Evolutionary conservation across 192 early-diverging fungal genomes (phyloP), one percentile per base, ranked within the genome.

Genomic region (Coemansia sp.): DNA sequence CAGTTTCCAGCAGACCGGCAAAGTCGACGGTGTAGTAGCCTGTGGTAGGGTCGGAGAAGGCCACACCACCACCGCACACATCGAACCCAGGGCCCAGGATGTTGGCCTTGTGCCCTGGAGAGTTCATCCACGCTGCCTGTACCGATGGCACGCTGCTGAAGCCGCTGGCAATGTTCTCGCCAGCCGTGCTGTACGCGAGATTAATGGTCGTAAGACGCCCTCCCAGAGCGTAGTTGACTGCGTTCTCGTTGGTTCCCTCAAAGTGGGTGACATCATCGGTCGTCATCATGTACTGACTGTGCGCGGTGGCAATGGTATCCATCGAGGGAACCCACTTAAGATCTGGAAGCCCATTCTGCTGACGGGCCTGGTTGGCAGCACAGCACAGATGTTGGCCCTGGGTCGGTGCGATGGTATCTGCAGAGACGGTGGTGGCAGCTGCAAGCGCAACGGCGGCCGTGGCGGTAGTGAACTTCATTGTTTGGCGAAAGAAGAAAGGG

Each of bases 91-190:
- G 3, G 38, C 59, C 38, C 42, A 85, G 13, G 42, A 85, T 83
- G 80, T 85, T 85, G 41, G 55, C 79, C 4, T 57, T 19, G 66
- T 85, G 84, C 19, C 66, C 74, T 1, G 23, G 19, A 20, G 81
- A 83, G 44, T 69, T 56, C 78, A 85, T 82, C 84, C 84, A 85
- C 6, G 68, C 80, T 4, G 25, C 38, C 19, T 67, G 61, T 42
- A 66, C 58, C 2, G 19, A 15, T 2, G 44, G 36, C 37, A 74
- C 64, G 56, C 37, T 33, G 17, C 14, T 14, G 42, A 57, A 74
- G 48, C 67, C 60, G 23, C 47, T 52, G 55, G 61, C 68, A 25
- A 82, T 37, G 59, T 82, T 82, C 62, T 82, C 80, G 20, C 64
- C 74, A 6, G 74, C 80, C 6, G 71, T 71, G 44, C 55, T 44